phyloP scores from a whole-genome alignment of 192 early-diverging fungal species.

The Borealophlyctis nickersoniae region DNA sequence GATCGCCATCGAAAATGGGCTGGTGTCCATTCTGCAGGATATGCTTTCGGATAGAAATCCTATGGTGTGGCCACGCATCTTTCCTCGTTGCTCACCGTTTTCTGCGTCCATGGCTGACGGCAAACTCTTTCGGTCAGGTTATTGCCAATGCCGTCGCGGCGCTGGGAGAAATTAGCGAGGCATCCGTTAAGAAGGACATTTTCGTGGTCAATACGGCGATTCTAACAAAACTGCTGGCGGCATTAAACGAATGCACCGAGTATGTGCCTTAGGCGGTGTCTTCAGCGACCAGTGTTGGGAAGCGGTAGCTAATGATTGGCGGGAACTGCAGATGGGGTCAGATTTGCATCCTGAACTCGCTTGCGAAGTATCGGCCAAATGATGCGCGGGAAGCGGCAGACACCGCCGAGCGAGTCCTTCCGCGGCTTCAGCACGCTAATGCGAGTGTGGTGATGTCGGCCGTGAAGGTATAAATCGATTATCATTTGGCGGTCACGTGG shows the following conservation, averaged over 20 bases:
- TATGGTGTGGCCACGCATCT: slow-evolving; percentile 86
- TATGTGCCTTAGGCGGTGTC: slow-evolving; percentile 25
- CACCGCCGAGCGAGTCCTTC: slow-evolving; percentile 87
- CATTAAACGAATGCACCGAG: slow-evolving; percentile 97
- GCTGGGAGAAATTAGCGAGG: slow-evolving; percentile 84
- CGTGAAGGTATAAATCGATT: slow-evolving; percentile 48
- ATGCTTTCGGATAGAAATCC: slow-evolving; percentile 92
- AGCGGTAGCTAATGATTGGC: neutral
- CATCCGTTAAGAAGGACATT: slow-evolving; percentile 59
- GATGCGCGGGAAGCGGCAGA: slow-evolving; percentile 80
- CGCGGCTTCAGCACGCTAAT: slow-evolving; percentile 93
- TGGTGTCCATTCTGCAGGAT: slow-evolving; percentile 78
- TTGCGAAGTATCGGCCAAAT: slow-evolving; percentile 72
- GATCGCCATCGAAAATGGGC: slow-evolving; percentile 89
- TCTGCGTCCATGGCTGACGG: too few species aligned
- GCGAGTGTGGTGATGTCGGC: slow-evolving; percentile 92
- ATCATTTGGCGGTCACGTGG: neutral
- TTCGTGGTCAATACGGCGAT: slow-evolving; percentile 71
- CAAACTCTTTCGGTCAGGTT: slow-evolving; percentile 48
- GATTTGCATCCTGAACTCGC: slow-evolving; percentile 76
- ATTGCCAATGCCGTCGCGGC: slow-evolving; percentile 94
- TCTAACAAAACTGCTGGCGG: slow-evolving; percentile 82
- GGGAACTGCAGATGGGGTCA: slow-evolving; percentile 89
- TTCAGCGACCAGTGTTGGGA: too few species aligned
- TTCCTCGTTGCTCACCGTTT: too few species aligned